Percentiles rank a stretch among this genome's conserved stretches.
Evolutionary conservation across 2,329 filamentous ascomycete genomes (phyloP).

Genomic region (Penicillium sclerotigenum): DNA sequence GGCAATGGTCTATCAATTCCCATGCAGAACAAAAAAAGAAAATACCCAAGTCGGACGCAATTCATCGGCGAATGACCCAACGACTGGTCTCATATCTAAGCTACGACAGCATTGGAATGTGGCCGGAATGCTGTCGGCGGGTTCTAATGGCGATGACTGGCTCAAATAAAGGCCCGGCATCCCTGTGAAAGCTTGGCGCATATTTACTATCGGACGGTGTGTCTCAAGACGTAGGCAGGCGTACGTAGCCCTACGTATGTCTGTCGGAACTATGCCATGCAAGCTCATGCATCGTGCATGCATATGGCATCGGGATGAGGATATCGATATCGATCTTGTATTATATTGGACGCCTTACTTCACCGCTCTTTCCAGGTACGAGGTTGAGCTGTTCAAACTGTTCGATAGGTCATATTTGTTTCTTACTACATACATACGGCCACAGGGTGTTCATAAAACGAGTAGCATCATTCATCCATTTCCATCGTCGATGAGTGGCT

Average conservation of each 20-base stretch:
- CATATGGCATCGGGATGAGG: not conserved
- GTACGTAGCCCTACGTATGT: slow-evolving; percentile 1
- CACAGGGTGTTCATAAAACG: not conserved
- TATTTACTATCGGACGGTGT: not conserved
- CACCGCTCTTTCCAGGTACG: slow-evolving; percentile 1
- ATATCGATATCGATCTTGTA: not conserved
- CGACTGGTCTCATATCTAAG: not conserved
- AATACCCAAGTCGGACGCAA: not conserved
- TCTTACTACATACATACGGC: not conserved
- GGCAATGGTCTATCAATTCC: not conserved
- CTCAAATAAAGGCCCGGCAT: slow-evolving; percentile 9
- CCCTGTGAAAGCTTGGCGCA: slow-evolving; percentile 6
- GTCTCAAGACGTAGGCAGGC: not conserved
- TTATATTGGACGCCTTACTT: not conserved
- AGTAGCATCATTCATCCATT: slow-evolving; percentile 4
- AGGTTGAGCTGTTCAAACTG: not conserved
- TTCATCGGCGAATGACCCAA: not conserved
- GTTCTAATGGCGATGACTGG: slow-evolving; percentile 23
- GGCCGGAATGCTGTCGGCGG: slow-evolving; percentile 20
- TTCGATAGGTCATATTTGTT: not conserved
- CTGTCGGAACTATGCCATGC: slow-evolving; percentile 1
- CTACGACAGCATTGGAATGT: slow-evolving; percentile 18
- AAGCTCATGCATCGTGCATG: not conserved
- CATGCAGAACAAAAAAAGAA: not conserved
- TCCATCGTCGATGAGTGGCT: slow-evolving; percentile 41